Percentiles rank a stretch among this genome's conserved stretches.
Conservation (phyloP, 495 filamentous ascomycete genomes). For the Talaromyces thailandensis region DNA sequence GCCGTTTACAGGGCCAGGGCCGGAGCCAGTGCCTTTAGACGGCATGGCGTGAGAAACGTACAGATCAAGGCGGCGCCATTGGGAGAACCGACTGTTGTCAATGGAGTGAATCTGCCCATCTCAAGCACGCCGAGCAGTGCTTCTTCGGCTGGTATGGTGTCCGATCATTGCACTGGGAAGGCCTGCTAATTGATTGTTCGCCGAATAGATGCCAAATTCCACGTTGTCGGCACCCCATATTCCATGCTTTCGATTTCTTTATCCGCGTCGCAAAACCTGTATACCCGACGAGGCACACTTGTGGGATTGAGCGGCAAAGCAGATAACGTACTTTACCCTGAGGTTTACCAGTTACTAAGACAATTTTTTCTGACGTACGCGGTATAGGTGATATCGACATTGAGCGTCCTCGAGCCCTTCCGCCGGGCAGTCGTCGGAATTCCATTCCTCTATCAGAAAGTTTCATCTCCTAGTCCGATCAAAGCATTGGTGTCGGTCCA, state of each 20-base stretch:
- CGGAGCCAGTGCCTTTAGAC: neutral
- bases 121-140: conserved; percentile 29
- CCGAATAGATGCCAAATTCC: conserved; percentile 76
- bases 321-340: conserved; percentile 58
- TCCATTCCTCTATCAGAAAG: conserved; percentile 89
- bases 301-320: conserved; percentile 83
- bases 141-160: conserved; percentile 29
- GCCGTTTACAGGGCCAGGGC: conserved; percentile 21
- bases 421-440: conserved; percentile 67
- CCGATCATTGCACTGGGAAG: neutral
- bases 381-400: conserved; percentile 63
- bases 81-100: conserved; percentile 24
- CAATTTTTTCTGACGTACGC: neutral
- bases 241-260: conserved; percentile 88
- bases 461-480: conserved; percentile 76
- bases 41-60: conserved; percentile 20
- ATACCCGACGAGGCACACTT: conserved; percentile 82
- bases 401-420: conserved; percentile 80
- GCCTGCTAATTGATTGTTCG: neutral
- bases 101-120: conserved; percentile 31
- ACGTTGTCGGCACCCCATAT: conserved; percentile 80
- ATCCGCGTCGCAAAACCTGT: conserved; percentile 86
- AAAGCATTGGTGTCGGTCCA: conserved; percentile 81
- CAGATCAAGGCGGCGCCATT: conserved; percentile 37
- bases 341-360: neutral